phyloP scores from a whole-genome alignment of 306 rosid species.

The Rosa chinensis region DNA sequence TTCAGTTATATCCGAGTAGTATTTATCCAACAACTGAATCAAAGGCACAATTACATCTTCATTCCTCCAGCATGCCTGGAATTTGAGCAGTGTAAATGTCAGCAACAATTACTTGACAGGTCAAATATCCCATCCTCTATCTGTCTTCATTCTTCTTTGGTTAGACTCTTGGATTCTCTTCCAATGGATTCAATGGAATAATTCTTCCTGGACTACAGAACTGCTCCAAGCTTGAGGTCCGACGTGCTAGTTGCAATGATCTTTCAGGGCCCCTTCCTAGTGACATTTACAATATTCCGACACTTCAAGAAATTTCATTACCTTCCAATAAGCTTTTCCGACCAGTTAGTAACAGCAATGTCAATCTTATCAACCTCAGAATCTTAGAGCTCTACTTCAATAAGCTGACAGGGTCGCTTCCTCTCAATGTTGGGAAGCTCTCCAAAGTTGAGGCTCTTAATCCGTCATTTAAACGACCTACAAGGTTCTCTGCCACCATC shows the following conservation, averaged over 20 bases:
- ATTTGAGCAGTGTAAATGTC: background rate
- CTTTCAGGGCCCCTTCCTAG: background rate
- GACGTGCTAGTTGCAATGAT: background rate
- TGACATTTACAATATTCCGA: background rate
- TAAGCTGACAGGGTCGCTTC: background rate
- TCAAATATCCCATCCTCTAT: background rate
- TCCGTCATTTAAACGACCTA: background rate
- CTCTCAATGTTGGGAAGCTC: background rate
- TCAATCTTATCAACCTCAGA: background rate
- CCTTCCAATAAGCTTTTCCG: background rate
- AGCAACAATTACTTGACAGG: background rate
- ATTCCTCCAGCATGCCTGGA: background rate
- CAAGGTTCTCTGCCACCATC: background rate
- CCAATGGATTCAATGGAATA: background rate
- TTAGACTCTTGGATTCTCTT: conserved; percentile 4
- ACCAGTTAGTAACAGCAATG: background rate
- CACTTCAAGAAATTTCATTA: background rate
- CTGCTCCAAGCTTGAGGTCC: background rate
- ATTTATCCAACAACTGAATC: conserved; percentile 2
- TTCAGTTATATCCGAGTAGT: background rate
- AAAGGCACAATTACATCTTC: background rate
- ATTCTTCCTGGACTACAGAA: background rate
- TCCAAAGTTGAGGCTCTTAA: background rate
- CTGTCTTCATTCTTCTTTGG: background rate
- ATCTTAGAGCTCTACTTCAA: background rate